Percentiles rank a stretch among this genome's conserved stretches.
phyloP scores from a whole-genome alignment of 2,329 filamentous ascomycete genomes.

The Pseudopithomyces chartarum region DNA sequence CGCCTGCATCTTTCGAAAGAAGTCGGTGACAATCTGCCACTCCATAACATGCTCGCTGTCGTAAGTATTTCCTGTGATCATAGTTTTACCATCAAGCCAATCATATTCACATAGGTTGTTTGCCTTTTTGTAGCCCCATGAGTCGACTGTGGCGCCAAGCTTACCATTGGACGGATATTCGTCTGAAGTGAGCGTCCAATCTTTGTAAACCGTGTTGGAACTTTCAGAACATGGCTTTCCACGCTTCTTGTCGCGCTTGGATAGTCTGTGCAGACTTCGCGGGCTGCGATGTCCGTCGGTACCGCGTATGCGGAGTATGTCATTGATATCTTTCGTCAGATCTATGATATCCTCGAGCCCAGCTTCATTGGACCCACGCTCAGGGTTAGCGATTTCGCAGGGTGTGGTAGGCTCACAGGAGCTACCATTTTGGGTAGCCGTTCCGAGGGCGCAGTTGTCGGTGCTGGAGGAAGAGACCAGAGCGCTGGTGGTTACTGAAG shows the following conservation, averaged over 20 bases:
- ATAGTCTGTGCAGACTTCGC: neutral
- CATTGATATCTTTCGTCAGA: neutral
- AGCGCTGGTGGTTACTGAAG: neutral
- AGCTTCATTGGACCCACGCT: neutral
- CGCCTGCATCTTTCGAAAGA: conserved; percentile 5
- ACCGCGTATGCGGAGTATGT: neutral
- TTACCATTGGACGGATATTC: neutral
- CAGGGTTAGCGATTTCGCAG: neutral
- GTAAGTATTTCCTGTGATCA: conserved; percentile 2
- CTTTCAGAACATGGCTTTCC: neutral
- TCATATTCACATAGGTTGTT: conserved; percentile 3
- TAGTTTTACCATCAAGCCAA: neutral
- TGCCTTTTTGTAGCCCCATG: conserved; percentile 3
- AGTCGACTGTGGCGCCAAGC: neutral
- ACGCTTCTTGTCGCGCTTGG: neutral
- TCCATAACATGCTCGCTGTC: conserved; percentile 14
- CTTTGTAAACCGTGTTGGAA: neutral
- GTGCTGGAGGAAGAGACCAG: neutral
- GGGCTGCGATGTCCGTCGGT: neutral
- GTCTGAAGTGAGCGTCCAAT: neutral
- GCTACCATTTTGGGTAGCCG: neutral
- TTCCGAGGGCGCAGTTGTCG: neutral
- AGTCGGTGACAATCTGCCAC: conserved; percentile 14
- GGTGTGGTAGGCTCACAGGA: neutral
- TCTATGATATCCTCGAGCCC: neutral